phyloP scores from a whole-genome alignment of 345 rosid genomes.

The Eucalyptus dawsonii region DNA sequence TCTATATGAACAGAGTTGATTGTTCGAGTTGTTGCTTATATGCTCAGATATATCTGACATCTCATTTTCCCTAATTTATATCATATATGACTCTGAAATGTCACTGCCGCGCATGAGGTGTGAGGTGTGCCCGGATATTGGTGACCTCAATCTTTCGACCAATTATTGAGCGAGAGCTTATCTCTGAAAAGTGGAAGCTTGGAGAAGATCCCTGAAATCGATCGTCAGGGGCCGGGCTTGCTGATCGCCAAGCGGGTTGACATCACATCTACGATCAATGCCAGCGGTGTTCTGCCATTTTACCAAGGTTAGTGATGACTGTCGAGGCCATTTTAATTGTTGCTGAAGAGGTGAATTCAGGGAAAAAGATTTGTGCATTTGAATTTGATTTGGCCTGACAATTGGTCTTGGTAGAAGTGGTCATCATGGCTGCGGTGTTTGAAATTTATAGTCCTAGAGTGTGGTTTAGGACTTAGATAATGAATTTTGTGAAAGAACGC shows the following conservation, averaged over 20 bases:
- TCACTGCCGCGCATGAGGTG: neutral
- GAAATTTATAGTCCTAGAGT: no score
- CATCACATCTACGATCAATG: conserved; percentile 71
- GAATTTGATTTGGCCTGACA: neutral
- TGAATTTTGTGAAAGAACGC: no score
- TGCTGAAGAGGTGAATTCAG: neutral
- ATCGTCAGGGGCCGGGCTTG: conserved; percentile 50
- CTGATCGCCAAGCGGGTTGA: conserved; percentile 76
- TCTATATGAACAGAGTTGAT: neutral
- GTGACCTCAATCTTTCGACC: neutral
- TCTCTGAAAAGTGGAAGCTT: neutral
- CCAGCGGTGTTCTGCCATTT: conserved; percentile 77
- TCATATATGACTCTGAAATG: neutral
- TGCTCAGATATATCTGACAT: neutral
- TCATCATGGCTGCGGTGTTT: neutral
- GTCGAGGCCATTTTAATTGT: neutral
- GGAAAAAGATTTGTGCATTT: neutral
- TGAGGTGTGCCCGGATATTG: neutral
- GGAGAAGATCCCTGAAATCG: neutral
- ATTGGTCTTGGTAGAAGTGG: neutral
- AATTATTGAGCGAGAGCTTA: neutral
- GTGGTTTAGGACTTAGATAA: no score
- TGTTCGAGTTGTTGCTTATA: neutral
- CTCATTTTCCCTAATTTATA: neutral
- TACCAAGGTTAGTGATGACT: conserved; percentile 44